Conservation (phyloP, 805 yeast genomes). For the Sugiyamaella floridensis region DNA sequence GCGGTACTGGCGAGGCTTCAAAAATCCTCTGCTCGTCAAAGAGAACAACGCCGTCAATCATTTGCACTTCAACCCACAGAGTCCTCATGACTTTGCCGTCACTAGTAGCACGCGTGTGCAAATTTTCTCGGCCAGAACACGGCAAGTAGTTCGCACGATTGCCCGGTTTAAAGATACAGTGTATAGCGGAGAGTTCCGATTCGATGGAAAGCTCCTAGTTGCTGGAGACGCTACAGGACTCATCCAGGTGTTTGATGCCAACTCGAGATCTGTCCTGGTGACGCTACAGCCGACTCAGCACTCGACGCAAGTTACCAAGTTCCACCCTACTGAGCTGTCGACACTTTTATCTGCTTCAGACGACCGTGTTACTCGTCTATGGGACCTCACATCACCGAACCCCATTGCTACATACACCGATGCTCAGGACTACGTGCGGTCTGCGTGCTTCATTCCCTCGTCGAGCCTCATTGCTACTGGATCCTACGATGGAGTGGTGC, state of each 20-base stretch:
- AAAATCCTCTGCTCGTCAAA: constrained; percentile 80
- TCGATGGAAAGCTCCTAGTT: constrained; percentile 82
- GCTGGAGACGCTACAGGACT: constrained; percentile 95
- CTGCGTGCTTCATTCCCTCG: constrained; percentile 68
- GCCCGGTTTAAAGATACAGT: constrained; percentile 86
- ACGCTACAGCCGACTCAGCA: constrained; percentile 76
- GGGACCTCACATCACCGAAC: constrained; percentile 79
- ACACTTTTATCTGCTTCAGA: constrained; percentile 83
- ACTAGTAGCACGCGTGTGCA: constrained; percentile 89
- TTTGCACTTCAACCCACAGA: constrained; percentile 75
- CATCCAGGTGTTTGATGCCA: constrained; percentile 83
- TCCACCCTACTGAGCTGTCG: constrained; percentile 71
- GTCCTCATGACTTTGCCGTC: constrained; percentile 89
- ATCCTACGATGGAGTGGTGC: constrained; percentile 81
- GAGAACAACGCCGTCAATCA: constrained; percentile 90
- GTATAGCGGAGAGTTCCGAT: constrained; percentile 82
- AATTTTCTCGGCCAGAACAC: constrained; percentile 85
- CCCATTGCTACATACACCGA: constrained; percentile 64
- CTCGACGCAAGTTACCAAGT: constrained; percentile 90
- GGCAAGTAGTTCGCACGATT: constrained; percentile 83
- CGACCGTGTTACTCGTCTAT: constrained; percentile 77
- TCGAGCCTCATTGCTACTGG: constrained; percentile 84
- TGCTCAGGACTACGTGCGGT: constrained; percentile 83
- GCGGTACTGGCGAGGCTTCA: constrained; percentile 85
- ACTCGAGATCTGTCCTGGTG: constrained; percentile 70